Conservation (phyloP, 192 early-diverging fungal genomes). For the Chytriomyces confervae region DNA sequence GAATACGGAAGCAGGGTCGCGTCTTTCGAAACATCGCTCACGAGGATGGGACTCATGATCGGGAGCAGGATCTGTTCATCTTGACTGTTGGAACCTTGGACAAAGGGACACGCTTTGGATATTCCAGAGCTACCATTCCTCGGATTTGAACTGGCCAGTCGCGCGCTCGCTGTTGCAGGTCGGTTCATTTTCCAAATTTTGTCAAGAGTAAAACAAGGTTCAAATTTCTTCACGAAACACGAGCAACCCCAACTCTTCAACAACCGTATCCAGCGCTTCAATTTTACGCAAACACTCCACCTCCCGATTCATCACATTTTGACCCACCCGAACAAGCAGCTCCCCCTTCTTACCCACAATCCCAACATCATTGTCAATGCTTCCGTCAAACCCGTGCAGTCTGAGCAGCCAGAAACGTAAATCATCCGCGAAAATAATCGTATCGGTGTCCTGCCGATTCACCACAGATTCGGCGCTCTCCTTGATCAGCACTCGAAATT, state of each 20-base stretch:
- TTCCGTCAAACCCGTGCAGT: slow-evolving; percentile 30
- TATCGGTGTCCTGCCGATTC: slow-evolving; percentile 55
- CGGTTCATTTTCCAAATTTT: too few species aligned
- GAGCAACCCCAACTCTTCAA: slow-evolving; percentile 46
- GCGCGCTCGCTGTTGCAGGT: too few species aligned
- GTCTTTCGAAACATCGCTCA: background rate
- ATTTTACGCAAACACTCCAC: slow-evolving; percentile 46
- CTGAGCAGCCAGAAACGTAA: slow-evolving; percentile 53
- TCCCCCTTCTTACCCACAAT: slow-evolving; percentile 23
- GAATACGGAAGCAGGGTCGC: background rate
- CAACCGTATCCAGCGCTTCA: slow-evolving; percentile 47
- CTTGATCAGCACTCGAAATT: slow-evolving; percentile 44
- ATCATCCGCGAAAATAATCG: slow-evolving; percentile 62
- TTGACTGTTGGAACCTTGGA: too few species aligned
- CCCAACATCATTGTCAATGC: slow-evolving; percentile 37
- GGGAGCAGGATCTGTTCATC: background rate
- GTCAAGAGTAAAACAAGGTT: background rate
- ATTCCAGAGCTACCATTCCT: background rate
- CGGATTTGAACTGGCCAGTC: too few species aligned
- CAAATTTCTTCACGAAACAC: background rate
- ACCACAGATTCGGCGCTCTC: slow-evolving; percentile 48
- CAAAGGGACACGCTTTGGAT: background rate
- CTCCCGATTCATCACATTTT: slow-evolving; percentile 39
- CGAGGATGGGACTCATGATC: background rate
- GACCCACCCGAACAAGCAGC: slow-evolving; percentile 11